Percentiles rank a stretch among this genome's conserved stretches.
Conservation (phyloP, 495 filamentous ascomycete genomes). For the Aspergillus olivimuriae region DNA sequence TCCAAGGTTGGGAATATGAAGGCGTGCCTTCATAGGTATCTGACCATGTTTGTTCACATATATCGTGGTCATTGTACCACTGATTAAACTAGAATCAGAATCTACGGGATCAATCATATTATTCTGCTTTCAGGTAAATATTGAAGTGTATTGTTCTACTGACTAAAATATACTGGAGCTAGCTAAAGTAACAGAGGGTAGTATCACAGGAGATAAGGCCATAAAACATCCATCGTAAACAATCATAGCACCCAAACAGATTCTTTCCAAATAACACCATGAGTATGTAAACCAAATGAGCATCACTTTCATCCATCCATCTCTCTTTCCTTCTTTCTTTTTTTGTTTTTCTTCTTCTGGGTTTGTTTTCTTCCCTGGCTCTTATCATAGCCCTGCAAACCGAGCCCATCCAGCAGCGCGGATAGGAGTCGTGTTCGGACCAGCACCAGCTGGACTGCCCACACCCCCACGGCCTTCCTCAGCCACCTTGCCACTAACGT, state of each 20-base stretch:
- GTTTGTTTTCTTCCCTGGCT: too few species aligned
- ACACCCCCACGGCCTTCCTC: slow-evolving; percentile 69
- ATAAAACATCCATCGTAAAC: background rate
- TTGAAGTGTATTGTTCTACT: too few species aligned
- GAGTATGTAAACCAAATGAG: too few species aligned
- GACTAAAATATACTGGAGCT: too few species aligned
- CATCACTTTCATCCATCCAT: background rate
- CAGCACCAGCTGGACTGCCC: background rate
- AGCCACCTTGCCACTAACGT: slow-evolving; percentile 78
- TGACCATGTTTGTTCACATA: too few species aligned
- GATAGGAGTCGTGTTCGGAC: slow-evolving; percentile 6
- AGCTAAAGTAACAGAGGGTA: background rate
- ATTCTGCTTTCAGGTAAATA: too few species aligned
- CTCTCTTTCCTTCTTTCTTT: background rate
- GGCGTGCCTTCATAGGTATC: slow-evolving; percentile 52
- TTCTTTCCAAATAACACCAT: background rate
- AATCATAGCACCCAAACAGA: background rate
- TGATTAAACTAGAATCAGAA: background rate
- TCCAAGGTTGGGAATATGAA: slow-evolving; percentile 60
- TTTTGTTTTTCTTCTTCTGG: slow-evolving; percentile 7
- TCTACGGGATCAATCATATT: background rate
- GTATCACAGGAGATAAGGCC: background rate
- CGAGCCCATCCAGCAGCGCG: slow-evolving; percentile 44
- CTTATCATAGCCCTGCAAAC: slow-evolving; percentile 41
- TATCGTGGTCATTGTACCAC: too few species aligned